Evolutionary conservation across 345 rosid species (phyloP).

Genomic region (Citrus medica): DNA sequence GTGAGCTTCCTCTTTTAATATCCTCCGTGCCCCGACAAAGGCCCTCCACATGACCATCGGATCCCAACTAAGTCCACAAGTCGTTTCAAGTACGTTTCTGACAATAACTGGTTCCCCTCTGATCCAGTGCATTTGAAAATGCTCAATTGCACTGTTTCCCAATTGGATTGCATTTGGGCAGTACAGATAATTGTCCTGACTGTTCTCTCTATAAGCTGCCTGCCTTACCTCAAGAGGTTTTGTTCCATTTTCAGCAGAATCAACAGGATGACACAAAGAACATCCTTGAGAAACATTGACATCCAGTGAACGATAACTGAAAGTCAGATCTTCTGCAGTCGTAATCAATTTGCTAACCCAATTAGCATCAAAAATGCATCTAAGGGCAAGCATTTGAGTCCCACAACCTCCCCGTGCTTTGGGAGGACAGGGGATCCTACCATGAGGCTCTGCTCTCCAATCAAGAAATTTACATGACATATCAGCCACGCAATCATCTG

Average conservation of each 20-base stretch:
- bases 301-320: slow-evolving; percentile 26
- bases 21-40: slow-evolving; percentile 36
- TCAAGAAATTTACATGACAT: slow-evolving; percentile 1
- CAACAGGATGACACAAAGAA: slow-evolving; percentile 24
- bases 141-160: slow-evolving; percentile 29
- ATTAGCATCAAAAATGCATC: slow-evolving; percentile 40
- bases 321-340: slow-evolving; percentile 45
- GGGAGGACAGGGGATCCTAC: slow-evolving; percentile 64
- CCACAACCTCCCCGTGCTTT: slow-evolving; percentile 65
- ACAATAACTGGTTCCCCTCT: slow-evolving; percentile 60
- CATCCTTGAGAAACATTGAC: slow-evolving; percentile 37
- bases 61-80: slow-evolving; percentile 61
- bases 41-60: slow-evolving; percentile 78
- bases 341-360: slow-evolving; percentile 41
- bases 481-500: not conserved
- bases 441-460: slow-evolving; percentile 48
- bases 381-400: slow-evolving; percentile 41
- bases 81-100: slow-evolving; percentile 40
- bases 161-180: slow-evolving; percentile 39
- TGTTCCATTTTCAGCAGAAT: slow-evolving; percentile 13
- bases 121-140: slow-evolving; percentile 60
- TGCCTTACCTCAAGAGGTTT: slow-evolving; percentile 30
- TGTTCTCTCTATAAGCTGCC: slow-evolving; percentile 41
- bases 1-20: slow-evolving; percentile 38
- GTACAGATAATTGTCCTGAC: slow-evolving; percentile 46